Percentiles rank a stretch among this genome's conserved stretches.
Evolutionary conservation across 192 early-diverging fungal genomes (phyloP).

Genomic region (Coemansia umbellata): DNA sequence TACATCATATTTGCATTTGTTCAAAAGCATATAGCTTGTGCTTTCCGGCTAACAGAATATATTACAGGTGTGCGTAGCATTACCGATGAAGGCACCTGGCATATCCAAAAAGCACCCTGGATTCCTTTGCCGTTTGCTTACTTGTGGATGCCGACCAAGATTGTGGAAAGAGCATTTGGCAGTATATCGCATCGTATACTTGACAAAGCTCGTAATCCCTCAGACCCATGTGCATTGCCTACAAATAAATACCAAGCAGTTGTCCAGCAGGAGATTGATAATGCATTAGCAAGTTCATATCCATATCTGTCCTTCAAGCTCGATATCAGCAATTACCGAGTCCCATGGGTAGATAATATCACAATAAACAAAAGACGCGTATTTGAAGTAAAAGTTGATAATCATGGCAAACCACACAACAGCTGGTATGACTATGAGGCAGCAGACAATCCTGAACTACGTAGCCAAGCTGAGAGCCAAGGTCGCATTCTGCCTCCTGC

Average conservation of each 20-base stretch:
- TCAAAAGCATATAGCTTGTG: neutral
- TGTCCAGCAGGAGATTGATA: neutral
- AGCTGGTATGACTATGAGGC: neutral
- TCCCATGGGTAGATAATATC: neutral
- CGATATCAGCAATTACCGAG: neutral
- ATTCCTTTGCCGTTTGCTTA: neutral
- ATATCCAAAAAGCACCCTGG: neutral
- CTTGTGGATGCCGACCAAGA: neutral
- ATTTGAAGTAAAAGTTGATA: neutral
- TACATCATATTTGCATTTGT: neutral
- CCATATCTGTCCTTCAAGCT: neutral
- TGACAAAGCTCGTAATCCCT: neutral
- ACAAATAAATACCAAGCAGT: neutral
- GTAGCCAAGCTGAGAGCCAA: no score
- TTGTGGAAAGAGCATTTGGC: no score
- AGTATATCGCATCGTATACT: no score
- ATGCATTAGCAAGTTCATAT: neutral
- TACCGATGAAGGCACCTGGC: neutral
- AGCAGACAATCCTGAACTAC: no score
- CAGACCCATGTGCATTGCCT: neutral
- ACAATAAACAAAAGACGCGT: no score
- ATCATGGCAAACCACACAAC: no score
- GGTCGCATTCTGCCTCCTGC: no score
- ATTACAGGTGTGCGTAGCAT: neutral
- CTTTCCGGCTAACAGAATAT: neutral